Percentiles rank a stretch among this genome's conserved stretches.
Evolutionary conservation across 176 grass and related monocot species (phyloP).

Genomic region (Lolium multiflorum): DNA sequence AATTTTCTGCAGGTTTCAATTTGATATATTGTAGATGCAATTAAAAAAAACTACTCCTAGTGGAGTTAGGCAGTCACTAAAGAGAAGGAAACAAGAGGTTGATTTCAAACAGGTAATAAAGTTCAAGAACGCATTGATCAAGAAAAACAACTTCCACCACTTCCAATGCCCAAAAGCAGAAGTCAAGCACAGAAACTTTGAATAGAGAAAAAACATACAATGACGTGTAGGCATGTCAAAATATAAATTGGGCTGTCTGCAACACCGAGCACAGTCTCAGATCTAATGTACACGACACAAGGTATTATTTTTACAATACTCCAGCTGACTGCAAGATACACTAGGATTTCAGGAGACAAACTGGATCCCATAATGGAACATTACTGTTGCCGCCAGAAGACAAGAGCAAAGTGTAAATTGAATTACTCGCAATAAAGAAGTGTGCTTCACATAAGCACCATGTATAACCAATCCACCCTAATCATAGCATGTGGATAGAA

Average conservation of each 20-base stretch:
- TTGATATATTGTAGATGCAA: slow-evolving; percentile 16
- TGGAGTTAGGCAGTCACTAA: not conserved
- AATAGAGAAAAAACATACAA: not conserved
- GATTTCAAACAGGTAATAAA: slow-evolving; percentile 16
- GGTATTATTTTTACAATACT: slow-evolving; percentile 27
- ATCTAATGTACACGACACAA: not conserved
- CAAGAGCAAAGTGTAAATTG: slow-evolving; percentile 22
- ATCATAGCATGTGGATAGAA: slow-evolving; percentile 22
- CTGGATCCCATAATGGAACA: not conserved
- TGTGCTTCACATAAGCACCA: not conserved
- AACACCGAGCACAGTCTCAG: not conserved
- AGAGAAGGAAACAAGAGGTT: not conserved
- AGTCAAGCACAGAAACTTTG: not conserved
- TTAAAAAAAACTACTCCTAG: not conserved
- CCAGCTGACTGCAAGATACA: slow-evolving; percentile 31
- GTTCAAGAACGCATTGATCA: not conserved
- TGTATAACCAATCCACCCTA: slow-evolving; percentile 31
- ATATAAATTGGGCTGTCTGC: slow-evolving; percentile 25
- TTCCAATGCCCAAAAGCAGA: slow-evolving; percentile 19
- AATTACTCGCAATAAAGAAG: not conserved
- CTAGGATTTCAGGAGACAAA: slow-evolving; percentile 20
- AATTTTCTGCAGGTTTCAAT: slow-evolving; percentile 36
- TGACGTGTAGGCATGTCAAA: not conserved
- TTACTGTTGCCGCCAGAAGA: not conserved
- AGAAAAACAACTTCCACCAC: not conserved